These are phyloP conservation scores for Verticillium klebahnii DNA, from an alignment of 2,329 filamentous ascomycete species.

Conservation along the genomic window DNA sequence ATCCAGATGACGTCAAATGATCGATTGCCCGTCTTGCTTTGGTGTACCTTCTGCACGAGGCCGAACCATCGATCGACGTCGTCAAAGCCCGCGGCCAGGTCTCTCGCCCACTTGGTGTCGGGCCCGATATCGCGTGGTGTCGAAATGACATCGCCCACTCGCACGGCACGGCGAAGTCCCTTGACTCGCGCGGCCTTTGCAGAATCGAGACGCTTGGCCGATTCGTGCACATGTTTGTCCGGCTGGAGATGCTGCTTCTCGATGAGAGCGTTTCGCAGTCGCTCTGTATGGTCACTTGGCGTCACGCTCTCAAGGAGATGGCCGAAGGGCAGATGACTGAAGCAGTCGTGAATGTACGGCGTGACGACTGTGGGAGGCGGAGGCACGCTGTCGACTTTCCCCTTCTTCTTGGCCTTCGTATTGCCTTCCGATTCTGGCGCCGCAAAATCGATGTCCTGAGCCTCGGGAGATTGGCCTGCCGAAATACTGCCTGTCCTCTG, in stretches of 20 bases:
- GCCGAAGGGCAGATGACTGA: conserved; percentile 58
- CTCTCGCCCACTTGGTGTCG: conserved; percentile 53
- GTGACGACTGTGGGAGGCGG: conserved; percentile 59
- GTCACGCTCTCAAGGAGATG: conserved; percentile 38
- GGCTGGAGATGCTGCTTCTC: conserved; percentile 21
- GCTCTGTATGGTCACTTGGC: conserved; percentile 19
- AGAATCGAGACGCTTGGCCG: conserved; percentile 11
- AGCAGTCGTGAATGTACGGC: conserved; percentile 60
- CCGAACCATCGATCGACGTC: conserved; percentile 62
- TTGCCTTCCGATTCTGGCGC: not conserved
- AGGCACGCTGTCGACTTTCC: conserved; percentile 1
- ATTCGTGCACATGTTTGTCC: conserved; percentile 15
- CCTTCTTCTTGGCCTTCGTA: not conserved
- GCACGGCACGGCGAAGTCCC: not conserved
- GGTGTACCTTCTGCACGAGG: conserved; percentile 56
- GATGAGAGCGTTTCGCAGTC: conserved; percentile 22
- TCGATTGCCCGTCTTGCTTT: conserved; percentile 24
- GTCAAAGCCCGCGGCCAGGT: conserved; percentile 33
- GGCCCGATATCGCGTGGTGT: conserved; percentile 34
- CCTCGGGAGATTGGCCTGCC: not conserved
- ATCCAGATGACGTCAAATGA: conserved; percentile 68
- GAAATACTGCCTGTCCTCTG: not conserved
- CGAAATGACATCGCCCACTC: conserved; percentile 29
- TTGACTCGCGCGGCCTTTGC: not conserved
- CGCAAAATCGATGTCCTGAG: not conserved